Evolutionary conservation across 208 protist species (phyloP).

Genomic region (Crithidia sp.): DNA sequence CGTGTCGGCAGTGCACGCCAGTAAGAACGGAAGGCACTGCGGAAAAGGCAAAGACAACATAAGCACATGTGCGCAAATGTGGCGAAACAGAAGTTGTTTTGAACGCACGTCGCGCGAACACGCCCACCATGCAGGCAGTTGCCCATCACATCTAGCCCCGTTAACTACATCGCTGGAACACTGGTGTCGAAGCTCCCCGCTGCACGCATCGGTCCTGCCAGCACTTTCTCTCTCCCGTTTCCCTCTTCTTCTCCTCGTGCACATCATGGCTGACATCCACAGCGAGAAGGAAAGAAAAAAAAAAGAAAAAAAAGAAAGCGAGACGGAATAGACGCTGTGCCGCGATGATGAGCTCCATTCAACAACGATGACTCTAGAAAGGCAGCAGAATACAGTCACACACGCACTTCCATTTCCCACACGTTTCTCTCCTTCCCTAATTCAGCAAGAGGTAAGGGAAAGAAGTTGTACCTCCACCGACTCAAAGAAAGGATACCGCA

Average conservation of each 20-base stretch:
- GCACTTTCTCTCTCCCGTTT: not conserved
- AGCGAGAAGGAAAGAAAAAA: not conserved
- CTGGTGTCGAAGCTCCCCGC: not conserved
- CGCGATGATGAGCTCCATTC: not conserved
- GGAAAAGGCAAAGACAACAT: no score
- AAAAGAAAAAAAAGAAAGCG: not conserved
- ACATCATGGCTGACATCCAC: not conserved
- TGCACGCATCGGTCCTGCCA: not conserved
- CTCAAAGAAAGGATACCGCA: constrained; percentile 14
- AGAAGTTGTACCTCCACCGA: not conserved
- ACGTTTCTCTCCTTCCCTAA: constrained; percentile 17
- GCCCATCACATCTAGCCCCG: not conserved
- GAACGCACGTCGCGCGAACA: no score
- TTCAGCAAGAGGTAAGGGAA: constrained; percentile 7
- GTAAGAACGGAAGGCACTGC: no score
- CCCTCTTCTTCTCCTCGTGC: not conserved
- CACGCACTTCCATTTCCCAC: no score
- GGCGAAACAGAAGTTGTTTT: not conserved
- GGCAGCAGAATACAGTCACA: not conserved
- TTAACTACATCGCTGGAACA: constrained; percentile 39
- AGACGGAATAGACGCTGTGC: not conserved
- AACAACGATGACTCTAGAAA: constrained; percentile 36
- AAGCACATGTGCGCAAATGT: not conserved
- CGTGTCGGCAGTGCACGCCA: no score
- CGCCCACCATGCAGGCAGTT: no score